Percentiles rank a stretch among this genome's conserved stretches.
Evolutionary conservation across 1,284 basidiomycete genomes (phyloP).

Genomic region (Apiotrichum montevideense): DNA sequence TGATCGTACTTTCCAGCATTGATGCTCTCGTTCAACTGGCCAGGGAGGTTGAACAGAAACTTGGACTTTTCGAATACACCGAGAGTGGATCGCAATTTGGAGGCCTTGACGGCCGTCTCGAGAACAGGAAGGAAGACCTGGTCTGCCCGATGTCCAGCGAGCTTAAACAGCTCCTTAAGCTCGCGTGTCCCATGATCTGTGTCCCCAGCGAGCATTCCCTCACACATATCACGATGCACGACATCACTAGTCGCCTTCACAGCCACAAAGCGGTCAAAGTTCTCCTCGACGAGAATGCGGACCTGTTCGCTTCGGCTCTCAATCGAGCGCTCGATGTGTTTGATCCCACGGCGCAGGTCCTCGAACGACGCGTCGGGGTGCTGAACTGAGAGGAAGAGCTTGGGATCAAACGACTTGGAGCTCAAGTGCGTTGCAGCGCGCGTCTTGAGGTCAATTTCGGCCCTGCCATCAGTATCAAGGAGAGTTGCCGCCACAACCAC

Average conservation of each 20-base stretch:
- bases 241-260: slow-evolving; percentile 96
- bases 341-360: slow-evolving; percentile 72
- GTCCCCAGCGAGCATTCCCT: slow-evolving; percentile 68
- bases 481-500: too few relatives aligned
- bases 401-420: slow-evolving; percentile 94
- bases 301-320: slow-evolving; percentile 88
- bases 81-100: slow-evolving; percentile 85
- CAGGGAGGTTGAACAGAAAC: slow-evolving; percentile 97
- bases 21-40: slow-evolving; percentile 85
- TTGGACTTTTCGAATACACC: slow-evolving; percentile 94
- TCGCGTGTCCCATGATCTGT: slow-evolving; percentile 79
- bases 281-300: slow-evolving; percentile 89
- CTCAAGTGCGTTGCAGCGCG: slow-evolving; percentile 67
- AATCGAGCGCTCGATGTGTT: slow-evolving; percentile 65
- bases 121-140: slow-evolving; percentile 94
- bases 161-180: slow-evolving; percentile 74
- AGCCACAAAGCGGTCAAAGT: slow-evolving; percentile 95
- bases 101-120: slow-evolving; percentile 91
- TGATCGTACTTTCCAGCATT: slow-evolving; percentile 73
- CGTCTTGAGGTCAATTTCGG: slow-evolving; percentile 39
- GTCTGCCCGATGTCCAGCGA: slow-evolving; percentile 78
- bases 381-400: slow-evolving; percentile 80
- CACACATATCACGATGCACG: slow-evolving; percentile 86
- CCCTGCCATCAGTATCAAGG: slow-evolving; percentile 14
- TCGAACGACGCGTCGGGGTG: slow-evolving; percentile 96